Evolutionary conservation across 2,329 filamentous ascomycete species (phyloP).

Genomic region (Geoglossum cookeanum): DNA sequence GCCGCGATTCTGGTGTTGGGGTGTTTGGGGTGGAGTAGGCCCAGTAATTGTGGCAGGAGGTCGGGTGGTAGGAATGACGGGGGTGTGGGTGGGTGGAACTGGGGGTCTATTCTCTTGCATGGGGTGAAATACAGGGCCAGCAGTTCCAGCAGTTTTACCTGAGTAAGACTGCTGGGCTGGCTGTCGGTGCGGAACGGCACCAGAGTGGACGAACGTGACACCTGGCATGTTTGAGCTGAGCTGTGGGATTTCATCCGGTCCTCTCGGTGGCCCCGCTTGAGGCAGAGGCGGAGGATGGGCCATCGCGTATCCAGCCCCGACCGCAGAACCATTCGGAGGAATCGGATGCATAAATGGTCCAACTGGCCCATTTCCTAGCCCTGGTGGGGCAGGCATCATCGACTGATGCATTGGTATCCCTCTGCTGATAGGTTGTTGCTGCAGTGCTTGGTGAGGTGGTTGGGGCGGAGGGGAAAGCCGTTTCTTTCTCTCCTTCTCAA

Average conservation of each 20-base stretch:
- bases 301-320: neutral
- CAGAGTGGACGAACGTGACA: neutral
- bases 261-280: neutral
- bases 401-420: neutral
- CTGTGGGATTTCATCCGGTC: neutral
- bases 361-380: neutral
- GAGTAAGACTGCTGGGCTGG: neutral
- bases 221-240: neutral
- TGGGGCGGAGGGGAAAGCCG: constrained; percentile 28
- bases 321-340: neutral
- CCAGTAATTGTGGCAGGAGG: constrained; percentile 3
- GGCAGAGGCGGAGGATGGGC: neutral
- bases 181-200: neutral
- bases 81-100: constrained; percentile 1
- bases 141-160: neutral
- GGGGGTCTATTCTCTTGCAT: neutral
- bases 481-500: constrained; percentile 37
- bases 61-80: neutral
- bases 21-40: constrained; percentile 5
- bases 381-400: neutral
- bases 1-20: constrained; percentile 3
- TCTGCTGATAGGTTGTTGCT: constrained; percentile 13
- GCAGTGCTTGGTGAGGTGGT: constrained; percentile 10
- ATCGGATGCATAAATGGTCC: neutral
- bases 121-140: neutral